phyloP scores from a whole-genome alignment of 2,329 filamentous ascomycete genomes.

The Venturia asperata region DNA sequence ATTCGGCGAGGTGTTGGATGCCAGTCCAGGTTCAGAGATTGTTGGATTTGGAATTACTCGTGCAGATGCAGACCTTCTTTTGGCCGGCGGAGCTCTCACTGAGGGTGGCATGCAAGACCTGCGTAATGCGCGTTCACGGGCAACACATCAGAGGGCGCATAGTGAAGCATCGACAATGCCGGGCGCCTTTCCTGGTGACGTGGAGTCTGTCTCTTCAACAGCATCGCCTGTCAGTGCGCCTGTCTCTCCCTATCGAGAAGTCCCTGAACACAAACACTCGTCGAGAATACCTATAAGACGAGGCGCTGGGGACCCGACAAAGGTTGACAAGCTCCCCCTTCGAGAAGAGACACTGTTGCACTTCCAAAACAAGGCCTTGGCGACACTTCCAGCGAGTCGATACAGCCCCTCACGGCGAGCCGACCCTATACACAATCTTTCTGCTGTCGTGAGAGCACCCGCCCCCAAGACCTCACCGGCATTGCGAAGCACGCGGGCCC shows the following conservation, averaged over 20 bases:
- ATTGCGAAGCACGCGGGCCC: constrained; percentile 23
- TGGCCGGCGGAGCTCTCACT: not conserved
- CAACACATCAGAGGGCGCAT: constrained; percentile 10
- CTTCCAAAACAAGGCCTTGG: not conserved
- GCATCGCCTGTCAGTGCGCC: constrained; percentile 5
- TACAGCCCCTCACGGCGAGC: constrained; percentile 16
- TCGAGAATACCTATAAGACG: not conserved
- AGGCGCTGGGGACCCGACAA: not conserved
- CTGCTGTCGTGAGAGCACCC: constrained; percentile 21
- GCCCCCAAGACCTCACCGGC: constrained; percentile 23
- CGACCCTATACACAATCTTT: constrained; percentile 9
- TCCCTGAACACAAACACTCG: not conserved
- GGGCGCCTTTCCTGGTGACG: not conserved
- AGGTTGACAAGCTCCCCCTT: not conserved
- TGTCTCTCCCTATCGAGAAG: not conserved
- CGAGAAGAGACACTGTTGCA: not conserved
- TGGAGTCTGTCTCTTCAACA: not conserved
- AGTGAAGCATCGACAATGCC: constrained; percentile 2
- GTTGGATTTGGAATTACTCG: constrained; percentile 14
- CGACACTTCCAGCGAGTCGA: constrained; percentile 15
- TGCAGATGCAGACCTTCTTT: not conserved
- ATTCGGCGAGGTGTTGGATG: constrained; percentile 18
- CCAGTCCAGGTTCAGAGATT: not conserved
- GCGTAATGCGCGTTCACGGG: not conserved
- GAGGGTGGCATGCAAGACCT: not conserved